Evolutionary conservation across 1,284 basidiomycete species (phyloP), one percentile per base, ranked within the genome.

Genomic region (Cutaneotrichosporon curvatum): DNA sequence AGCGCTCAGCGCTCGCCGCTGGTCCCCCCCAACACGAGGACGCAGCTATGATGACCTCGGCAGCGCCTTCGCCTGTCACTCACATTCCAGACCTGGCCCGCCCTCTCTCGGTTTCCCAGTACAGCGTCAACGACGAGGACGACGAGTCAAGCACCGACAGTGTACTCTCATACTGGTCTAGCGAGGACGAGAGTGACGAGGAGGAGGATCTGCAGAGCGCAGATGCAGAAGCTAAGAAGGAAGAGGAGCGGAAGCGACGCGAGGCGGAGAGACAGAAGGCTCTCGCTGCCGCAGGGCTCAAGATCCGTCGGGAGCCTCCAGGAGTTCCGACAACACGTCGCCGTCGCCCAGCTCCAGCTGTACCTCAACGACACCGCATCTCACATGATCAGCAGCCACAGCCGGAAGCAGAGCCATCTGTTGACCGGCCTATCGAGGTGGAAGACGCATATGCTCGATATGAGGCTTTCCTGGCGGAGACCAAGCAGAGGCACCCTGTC

Each of bases 381-480:
- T 15, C 30, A 28, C 30, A 30, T 30, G 12, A 30, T 22, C 12
- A 37, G n/a, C 11, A 39, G 33, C 22, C 12, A 4, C 12, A 23
- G 37, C 20, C 28, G 3, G 41, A 44, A 19, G 35, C 36, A n/a
- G 31, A 37, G 30, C 33, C 11, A 4, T 12, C 37, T 12, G 34
- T 34, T n/a, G 40, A 46, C 2, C 21, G 10, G 16, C 33, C 18
- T 14, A 36, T 57, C 30, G 50, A 57, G 77, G 74, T 86, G 45
- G 83, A 91, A 59, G 91, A 96, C 68, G 91, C 91, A 0, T 96
- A 85, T 66, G 87, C 89, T 50, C 78, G 87, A 16, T 95, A 91
- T 63, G 85, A 90, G 71, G 76, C 81, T 37, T 88, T 84, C 65
- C 53, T 68, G 67, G 80, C 80, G 56, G 78, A 81, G 56, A 19